A percentile compares a stretch with the other conserved stretches of the same genome.
Conservation (phyloP, 2,329 filamentous ascomycete genomes). For the Tolypocladium paradoxum region DNA sequence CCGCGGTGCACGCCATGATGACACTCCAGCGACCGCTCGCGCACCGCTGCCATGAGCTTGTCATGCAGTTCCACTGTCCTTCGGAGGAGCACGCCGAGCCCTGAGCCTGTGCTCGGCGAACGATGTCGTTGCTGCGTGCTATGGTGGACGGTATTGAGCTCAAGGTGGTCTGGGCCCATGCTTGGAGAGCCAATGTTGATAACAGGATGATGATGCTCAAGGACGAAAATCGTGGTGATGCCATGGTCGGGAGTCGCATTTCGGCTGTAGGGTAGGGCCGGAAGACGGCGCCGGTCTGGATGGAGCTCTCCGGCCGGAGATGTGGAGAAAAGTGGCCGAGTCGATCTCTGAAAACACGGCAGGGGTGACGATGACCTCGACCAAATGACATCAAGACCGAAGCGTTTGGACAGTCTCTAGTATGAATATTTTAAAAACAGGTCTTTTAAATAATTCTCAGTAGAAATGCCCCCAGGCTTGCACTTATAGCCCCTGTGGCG, state of each 20-base stretch:
- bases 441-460: neutral
- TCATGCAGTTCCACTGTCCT: constrained; percentile 46
- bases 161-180: neutral
- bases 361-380: neutral
- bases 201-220: neutral
- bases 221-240: neutral
- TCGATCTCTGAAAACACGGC: neutral
- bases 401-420: neutral
- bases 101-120: constrained; percentile 15
- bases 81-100: constrained; percentile 32
- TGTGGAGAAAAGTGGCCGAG: neutral
- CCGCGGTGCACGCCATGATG: constrained; percentile 30
- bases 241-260: neutral
- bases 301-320: neutral
- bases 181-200: neutral
- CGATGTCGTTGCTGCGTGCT: constrained; percentile 3
- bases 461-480: neutral
- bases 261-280: neutral
- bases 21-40: constrained; percentile 34
- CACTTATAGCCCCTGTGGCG: neutral
- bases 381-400: neutral
- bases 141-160: neutral
- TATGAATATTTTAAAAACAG: too few species aligned
- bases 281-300: neutral
- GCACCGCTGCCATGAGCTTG: constrained; percentile 37